phyloP scores from a whole-genome alignment of 2,329 filamentous ascomycete species.

The Alternaria brassicicola region DNA sequence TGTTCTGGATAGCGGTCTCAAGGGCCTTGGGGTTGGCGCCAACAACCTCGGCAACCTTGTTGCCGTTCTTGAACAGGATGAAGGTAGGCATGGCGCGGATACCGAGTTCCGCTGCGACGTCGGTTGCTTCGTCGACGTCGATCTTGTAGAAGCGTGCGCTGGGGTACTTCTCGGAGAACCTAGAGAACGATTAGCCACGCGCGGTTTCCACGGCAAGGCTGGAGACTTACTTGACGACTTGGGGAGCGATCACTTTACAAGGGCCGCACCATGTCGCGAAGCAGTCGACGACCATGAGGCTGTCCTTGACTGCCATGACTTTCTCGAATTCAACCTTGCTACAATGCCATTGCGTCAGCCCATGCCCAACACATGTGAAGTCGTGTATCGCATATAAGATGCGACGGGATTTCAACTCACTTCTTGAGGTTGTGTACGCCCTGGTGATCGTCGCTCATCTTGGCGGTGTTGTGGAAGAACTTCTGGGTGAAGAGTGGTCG shows the following conservation, averaged over 20 bases:
- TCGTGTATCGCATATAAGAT: conserved; percentile 9
- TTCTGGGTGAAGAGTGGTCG: conserved; percentile 41
- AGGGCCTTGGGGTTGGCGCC: conserved; percentile 81
- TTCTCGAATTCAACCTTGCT: conserved; percentile 66
- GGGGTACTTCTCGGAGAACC: conserved; percentile 65
- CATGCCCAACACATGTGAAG: conserved; percentile 16
- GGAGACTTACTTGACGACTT: conserved; percentile 66
- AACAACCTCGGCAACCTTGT: conserved; percentile 74
- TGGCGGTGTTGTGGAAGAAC: conserved; percentile 52
- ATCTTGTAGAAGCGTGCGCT: conserved; percentile 81
- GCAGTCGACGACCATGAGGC: conserved; percentile 80
- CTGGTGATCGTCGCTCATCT: conserved; percentile 49
- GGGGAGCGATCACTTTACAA: conserved; percentile 87
- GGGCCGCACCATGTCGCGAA: conserved; percentile 93
- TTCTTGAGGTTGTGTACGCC: conserved; percentile 58
- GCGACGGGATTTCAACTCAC: conserved; percentile 43
- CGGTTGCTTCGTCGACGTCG: conserved; percentile 82
- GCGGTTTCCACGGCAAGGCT: not conserved
- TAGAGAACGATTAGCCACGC: conserved; percentile 39
- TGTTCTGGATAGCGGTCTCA: conserved; percentile 57
- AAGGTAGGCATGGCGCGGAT: conserved; percentile 95
- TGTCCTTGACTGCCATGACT: conserved; percentile 59
- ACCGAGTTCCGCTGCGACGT: conserved; percentile 76
- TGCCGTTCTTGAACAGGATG: conserved; percentile 78
- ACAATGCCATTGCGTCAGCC: conserved; percentile 18